phyloP scores from a whole-genome alignment of 1,139 yeast species.

The Taphrina deformans region DNA sequence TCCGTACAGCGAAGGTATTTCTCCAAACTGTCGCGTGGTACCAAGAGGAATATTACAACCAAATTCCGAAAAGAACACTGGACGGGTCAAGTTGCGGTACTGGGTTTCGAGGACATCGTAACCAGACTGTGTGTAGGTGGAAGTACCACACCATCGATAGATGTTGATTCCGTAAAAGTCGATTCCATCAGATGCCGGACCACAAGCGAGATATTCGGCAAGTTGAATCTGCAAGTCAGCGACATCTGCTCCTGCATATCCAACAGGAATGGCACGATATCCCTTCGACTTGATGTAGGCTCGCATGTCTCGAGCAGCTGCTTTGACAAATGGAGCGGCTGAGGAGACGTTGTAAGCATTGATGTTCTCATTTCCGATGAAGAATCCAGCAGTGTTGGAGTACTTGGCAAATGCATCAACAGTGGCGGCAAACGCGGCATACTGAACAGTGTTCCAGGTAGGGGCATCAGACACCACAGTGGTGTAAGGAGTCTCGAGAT shows the following conservation, averaged over 20 bases:
- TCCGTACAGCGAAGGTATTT: constrained; percentile 70
- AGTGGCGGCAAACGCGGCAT: constrained; percentile 76
- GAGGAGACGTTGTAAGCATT: constrained; percentile 77
- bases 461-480: constrained; percentile 76
- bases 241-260: constrained; percentile 96
- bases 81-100: constrained; percentile 66
- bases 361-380: constrained; percentile 91
- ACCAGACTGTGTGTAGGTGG: constrained; percentile 78
- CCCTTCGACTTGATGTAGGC: constrained; percentile 60
- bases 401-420: constrained; percentile 80
- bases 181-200: constrained; percentile 61
- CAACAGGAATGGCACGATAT: constrained; percentile 77
- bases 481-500: constrained; percentile 88
- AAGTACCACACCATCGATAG: constrained; percentile 96
- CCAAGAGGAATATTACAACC: constrained; percentile 77
- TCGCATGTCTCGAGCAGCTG: constrained; percentile 77
- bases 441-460: constrained; percentile 85
- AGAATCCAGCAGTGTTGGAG: constrained; percentile 86
- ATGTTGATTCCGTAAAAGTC: constrained; percentile 93
- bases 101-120: constrained; percentile 72
- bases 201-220: constrained; percentile 79
- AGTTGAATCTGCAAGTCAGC: constrained; percentile 69
- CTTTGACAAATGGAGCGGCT: constrained; percentile 61
- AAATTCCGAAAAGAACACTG: constrained; percentile 86
- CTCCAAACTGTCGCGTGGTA: constrained; percentile 76